phyloP scores from a whole-genome alignment of 208 protist species.

The Zelonia costaricensis region DNA sequence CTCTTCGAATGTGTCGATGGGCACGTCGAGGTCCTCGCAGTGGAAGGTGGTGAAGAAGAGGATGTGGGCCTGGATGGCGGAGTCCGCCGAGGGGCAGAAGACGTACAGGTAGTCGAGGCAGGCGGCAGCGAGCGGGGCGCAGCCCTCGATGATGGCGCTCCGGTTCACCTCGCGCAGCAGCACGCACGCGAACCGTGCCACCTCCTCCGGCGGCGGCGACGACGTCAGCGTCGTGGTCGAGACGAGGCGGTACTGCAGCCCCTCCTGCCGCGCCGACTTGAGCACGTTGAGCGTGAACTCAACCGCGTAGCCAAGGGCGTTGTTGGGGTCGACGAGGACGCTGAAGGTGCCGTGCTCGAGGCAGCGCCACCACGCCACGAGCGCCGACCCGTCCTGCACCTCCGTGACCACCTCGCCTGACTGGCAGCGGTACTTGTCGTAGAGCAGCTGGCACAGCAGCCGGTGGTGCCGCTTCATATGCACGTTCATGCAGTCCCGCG shows the following conservation, averaged over 20 bases:
- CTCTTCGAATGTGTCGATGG: slow-evolving; percentile 81
- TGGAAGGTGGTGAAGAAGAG: slow-evolving; percentile 84
- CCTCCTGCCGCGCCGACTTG: slow-evolving; percentile 62
- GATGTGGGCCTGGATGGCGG: slow-evolving; percentile 73
- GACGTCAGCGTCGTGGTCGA: slow-evolving; percentile 26
- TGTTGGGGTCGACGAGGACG: slow-evolving; percentile 73
- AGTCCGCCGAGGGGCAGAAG: slow-evolving; percentile 67
- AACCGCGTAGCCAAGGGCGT: slow-evolving; percentile 64
- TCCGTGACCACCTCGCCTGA: slow-evolving; percentile 66
- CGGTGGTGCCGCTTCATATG: slow-evolving; percentile 75
- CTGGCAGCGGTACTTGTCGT: slow-evolving; percentile 59
- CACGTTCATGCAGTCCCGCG: slow-evolving; percentile 62
- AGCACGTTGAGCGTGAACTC: slow-evolving; percentile 78
- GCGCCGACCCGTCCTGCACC: slow-evolving; percentile 57
- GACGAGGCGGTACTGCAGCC: slow-evolving; percentile 74
- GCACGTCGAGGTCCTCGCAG: slow-evolving; percentile 79
- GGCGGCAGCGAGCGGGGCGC: slow-evolving; percentile 72
- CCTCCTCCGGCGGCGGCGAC: slow-evolving; percentile 54
- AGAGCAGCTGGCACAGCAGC: slow-evolving; percentile 69
- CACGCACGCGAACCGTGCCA: slow-evolving; percentile 70
- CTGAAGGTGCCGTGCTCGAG: slow-evolving; percentile 63
- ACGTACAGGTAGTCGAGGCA: slow-evolving; percentile 87
- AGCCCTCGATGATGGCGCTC: slow-evolving; percentile 77
- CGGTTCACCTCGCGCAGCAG: slow-evolving; percentile 82
- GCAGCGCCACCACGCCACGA: slow-evolving; percentile 86